These are phyloP conservation scores for Bipolaris oryzae DNA, from an alignment of 2,329 filamentous ascomycete genomes.

Conservation along the genomic window DNA sequence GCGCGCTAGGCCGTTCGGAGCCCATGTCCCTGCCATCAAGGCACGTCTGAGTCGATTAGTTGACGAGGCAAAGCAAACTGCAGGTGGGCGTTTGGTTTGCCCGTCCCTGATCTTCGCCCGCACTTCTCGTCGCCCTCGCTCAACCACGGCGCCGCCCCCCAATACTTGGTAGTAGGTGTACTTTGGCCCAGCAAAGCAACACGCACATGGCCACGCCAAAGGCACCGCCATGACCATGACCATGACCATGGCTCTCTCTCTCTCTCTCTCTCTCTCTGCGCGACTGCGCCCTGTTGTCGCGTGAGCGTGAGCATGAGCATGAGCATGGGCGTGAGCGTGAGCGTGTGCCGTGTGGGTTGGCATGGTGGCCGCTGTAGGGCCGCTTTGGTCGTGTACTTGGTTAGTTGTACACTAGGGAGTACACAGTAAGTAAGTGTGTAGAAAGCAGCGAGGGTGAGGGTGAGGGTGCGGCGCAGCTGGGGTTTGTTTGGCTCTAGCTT, in stretches of 20 bases:
- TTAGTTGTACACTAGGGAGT: too few species aligned
- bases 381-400: background rate
- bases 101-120: conserved; percentile 12
- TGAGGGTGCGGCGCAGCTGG: conserved; percentile 18
- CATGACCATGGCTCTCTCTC: too few species aligned
- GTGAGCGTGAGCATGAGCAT: too few species aligned
- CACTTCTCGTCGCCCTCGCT: background rate
- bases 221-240: background rate
- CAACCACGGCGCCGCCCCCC: conserved; percentile 2
- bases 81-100: background rate
- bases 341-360: background rate
- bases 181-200: background rate
- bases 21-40: conserved; percentile 8
- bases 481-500: conserved; percentile 19
- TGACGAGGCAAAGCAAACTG: conserved; percentile 9
- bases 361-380: conserved; percentile 22
- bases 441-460: too few species aligned
- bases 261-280: too few species aligned
- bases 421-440: too few species aligned
- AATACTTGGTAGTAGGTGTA: background rate
- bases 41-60: background rate
- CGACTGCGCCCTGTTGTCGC: background rate
- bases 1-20: conserved; percentile 20
- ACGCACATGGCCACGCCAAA: too few species aligned
- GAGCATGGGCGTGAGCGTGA: too few species aligned